Percentiles rank a stretch among this genome's conserved stretches.
Evolutionary conservation across 1,284 basidiomycete species (phyloP).

Genomic region (Leccinum ponderosum): DNA sequence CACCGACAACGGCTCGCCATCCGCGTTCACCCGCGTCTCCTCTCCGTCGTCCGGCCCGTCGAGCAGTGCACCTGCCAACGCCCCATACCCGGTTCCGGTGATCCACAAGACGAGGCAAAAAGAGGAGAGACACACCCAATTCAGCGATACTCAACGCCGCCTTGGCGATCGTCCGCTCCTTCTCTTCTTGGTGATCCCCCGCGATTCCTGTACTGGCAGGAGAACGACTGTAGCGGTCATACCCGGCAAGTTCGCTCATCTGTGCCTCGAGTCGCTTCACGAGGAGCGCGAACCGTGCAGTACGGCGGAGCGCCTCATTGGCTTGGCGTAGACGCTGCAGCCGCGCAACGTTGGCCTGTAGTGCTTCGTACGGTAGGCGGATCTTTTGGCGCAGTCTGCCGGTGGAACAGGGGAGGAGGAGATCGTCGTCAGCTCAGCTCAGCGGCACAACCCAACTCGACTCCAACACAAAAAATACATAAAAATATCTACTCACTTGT

Average conservation of each 20-base stretch:
- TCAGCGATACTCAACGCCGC: constrained; percentile 91
- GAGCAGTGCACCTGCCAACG: constrained; percentile 24
- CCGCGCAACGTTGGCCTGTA: constrained; percentile 68
- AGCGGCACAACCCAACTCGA: neutral
- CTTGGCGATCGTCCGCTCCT: constrained; percentile 84
- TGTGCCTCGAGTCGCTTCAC: constrained; percentile 79
- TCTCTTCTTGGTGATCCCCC: constrained; percentile 67
- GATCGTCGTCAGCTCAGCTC: constrained; percentile 1
- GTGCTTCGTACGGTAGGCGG: constrained; percentile 73
- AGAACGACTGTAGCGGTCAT: constrained; percentile 5
- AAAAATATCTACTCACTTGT: constrained; percentile 50
- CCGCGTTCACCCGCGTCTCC: neutral
- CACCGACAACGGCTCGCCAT: constrained; percentile 7
- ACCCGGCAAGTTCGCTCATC: constrained; percentile 62
- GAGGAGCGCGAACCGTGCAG: constrained; percentile 80
- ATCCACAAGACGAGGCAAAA: neutral
- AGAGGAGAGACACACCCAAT: constrained; percentile 55
- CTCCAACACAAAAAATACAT: neutral
- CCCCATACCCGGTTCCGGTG: neutral
- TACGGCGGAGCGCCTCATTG: constrained; percentile 80
- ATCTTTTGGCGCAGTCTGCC: constrained; percentile 81
- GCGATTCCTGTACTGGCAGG: neutral
- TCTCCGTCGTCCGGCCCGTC: constrained; percentile 23
- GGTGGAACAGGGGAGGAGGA: neutral
- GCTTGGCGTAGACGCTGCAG: constrained; percentile 79